phyloP scores from a whole-genome alignment of 495 filamentous ascomycete species.

The Neurospora sp. region DNA sequence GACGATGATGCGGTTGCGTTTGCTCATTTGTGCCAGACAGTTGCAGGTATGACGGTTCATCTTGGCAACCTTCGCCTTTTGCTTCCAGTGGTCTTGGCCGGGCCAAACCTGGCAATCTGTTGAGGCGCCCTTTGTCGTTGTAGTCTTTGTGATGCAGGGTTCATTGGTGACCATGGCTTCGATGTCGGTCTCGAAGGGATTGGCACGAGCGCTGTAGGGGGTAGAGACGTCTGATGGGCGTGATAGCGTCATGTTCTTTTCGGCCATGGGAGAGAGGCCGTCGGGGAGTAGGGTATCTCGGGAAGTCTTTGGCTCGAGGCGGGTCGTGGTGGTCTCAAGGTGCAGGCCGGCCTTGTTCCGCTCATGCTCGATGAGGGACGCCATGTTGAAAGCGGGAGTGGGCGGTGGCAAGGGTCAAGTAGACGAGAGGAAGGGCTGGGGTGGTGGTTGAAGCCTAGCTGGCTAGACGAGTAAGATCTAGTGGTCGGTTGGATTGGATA shows the following conservation, averaged over 20 bases:
- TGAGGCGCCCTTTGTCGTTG: constrained; percentile 19
- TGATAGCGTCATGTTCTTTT: constrained; percentile 17
- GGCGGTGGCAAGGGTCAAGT: neutral
- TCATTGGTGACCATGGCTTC: constrained; percentile 34
- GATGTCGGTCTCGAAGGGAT: constrained; percentile 40
- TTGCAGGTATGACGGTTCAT: constrained; percentile 34
- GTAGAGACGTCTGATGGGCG: constrained; percentile 29
- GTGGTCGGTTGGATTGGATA: neutral
- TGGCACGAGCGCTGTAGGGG: constrained; percentile 22
- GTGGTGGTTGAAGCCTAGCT: neutral
- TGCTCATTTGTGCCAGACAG: constrained; percentile 34
- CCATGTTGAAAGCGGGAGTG: constrained; percentile 11
- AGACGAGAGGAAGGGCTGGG: neutral
- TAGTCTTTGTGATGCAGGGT: constrained; percentile 20
- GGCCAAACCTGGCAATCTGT: constrained; percentile 40
- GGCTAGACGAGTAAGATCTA: neutral
- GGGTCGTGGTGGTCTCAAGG: constrained; percentile 19
- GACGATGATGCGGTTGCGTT: constrained; percentile 36
- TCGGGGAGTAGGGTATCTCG: constrained; percentile 20
- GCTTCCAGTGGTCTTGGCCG: constrained; percentile 39
- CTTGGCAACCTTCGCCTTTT: constrained; percentile 38
- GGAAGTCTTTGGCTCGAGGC: constrained; percentile 14
- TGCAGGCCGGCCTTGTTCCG: constrained; percentile 23
- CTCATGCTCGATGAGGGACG: constrained; percentile 13
- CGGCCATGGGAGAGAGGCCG: constrained; percentile 13